These are phyloP conservation scores for Rhytidhysteron rufulum DNA, from an alignment of 2,329 filamentous ascomycete genomes.

Conservation along the genomic window DNA sequence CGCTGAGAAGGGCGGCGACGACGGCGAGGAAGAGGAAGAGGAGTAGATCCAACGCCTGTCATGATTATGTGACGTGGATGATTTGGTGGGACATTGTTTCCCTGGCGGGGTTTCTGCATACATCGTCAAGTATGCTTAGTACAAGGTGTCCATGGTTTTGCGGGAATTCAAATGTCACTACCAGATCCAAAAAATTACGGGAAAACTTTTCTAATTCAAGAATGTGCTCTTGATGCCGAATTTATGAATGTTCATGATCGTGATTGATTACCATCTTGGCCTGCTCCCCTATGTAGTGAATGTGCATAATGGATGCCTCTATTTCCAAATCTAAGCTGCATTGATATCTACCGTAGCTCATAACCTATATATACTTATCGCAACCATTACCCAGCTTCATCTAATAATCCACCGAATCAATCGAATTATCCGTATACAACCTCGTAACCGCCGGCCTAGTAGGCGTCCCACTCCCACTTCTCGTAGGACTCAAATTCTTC, in stretches of 20 bases:
- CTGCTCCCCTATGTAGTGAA: too few species aligned
- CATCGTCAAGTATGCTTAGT: not conserved
- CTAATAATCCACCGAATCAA: slow-evolving; percentile 17
- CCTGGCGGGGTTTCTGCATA: slow-evolving; percentile 20
- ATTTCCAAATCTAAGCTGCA: too few species aligned
- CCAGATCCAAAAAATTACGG: not conserved
- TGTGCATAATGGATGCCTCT: too few species aligned
- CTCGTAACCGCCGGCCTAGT: slow-evolving; percentile 19
- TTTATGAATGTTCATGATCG: too few species aligned
- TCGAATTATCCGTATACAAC: slow-evolving; percentile 37
- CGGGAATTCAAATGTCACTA: not conserved
- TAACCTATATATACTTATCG: not conserved
- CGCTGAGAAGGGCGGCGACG: slow-evolving; percentile 78
- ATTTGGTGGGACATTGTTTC: slow-evolving; percentile 29
- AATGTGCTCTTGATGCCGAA: too few species aligned
- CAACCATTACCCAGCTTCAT: slow-evolving; percentile 1
- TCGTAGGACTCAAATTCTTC: slow-evolving; percentile 6
- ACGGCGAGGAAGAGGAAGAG: slow-evolving; percentile 86
- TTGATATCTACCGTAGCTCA: not conserved
- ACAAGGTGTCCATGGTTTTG: not conserved
- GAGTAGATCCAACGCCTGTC: slow-evolving; percentile 37
- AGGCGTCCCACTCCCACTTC: slow-evolving; percentile 11
- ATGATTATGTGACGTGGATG: slow-evolving; percentile 30
- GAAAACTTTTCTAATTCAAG: too few species aligned
- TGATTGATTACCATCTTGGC: too few species aligned